Evolutionary conservation across 139 green algal species (phyloP), one percentile per base, ranked within the genome.

Genomic region (Deuterostichococcus epilithicus): DNA sequence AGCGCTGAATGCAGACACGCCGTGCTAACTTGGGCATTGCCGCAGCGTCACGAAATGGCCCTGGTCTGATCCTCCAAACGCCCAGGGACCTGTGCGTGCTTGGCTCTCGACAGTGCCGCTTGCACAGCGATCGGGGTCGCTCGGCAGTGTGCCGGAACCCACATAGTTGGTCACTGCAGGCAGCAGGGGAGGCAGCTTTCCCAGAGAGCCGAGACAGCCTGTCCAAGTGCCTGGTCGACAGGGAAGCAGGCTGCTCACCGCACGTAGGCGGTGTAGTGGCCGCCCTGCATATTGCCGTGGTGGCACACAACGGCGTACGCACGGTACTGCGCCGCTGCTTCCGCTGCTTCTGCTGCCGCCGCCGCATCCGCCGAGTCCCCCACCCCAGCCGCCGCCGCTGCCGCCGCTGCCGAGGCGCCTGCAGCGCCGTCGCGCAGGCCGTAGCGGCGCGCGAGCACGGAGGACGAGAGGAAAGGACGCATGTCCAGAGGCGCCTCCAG

Each of bases 241-340:
- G 58, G 69, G 34, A 26, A n/a, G 28, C 37, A 30, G 44, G 28
- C 42, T 23, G 52, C 52, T 63, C 68, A 76, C 37, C 82, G 80
- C 13, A 97, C 72, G 70, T 90, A 97, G 4, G 86, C 74, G 13
- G 96, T 83, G 75, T 98, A 98, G 80, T 98, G 94, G 1, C 94
- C 94, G 30, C 89, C 89, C 79, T 89, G 79, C 75, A 92, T 85
- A 72, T 87, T 89, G 28, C 91, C 91, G 28, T 79, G 76, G 86
- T 98, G 94, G 69, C 84, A 90, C 28, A 98, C 88, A 23, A 97
- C 92, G 8, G 92, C 90, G 73, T 94, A 97, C 47, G 96, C 80
- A 26, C 89, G 76, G 81, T 97, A 97, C 77, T 82, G 37, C 47
- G 36, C 68, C 10, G 37, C 32, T 44, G 25, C 67, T 38, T 44